Evolutionary conservation across 2,329 filamentous ascomycete genomes (phyloP).

Genomic region (Rosellinia necatrix): DNA sequence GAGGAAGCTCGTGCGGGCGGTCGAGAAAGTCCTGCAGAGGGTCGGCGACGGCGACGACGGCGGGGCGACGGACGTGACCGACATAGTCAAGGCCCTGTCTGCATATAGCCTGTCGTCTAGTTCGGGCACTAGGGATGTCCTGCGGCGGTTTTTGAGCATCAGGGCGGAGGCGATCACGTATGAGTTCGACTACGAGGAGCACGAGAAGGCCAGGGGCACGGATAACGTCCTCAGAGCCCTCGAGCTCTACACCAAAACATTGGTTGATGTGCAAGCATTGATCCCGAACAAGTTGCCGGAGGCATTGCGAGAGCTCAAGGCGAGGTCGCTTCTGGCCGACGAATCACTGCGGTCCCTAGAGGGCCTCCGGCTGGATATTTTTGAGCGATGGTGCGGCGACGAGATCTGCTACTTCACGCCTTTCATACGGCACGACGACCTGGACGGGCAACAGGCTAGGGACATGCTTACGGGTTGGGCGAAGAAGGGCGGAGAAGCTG

Average conservation of each 20-base stretch:
- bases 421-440: conserved; percentile 81
- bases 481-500: conserved; percentile 59
- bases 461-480: conserved; percentile 69
- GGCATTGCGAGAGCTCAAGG: conserved; percentile 70
- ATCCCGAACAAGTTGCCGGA: conserved; percentile 75
- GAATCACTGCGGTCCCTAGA: conserved; percentile 66
- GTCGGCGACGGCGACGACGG: too few relatives aligned
- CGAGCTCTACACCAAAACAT: conserved; percentile 74
- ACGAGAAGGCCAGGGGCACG: conserved; percentile 47
- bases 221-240: conserved; percentile 67
- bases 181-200: conserved; percentile 58
- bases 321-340: conserved; percentile 73
- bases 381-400: conserved; percentile 78
- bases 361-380: conserved; percentile 76
- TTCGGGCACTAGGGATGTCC: conserved; percentile 76
- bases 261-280: conserved; percentile 76
- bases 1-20: conserved; percentile 65
- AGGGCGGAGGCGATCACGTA: conserved; percentile 70
- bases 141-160: conserved; percentile 77
- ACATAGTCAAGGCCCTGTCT: conserved; percentile 74
- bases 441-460: conserved; percentile 63
- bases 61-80: conserved; percentile 48
- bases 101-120: conserved; percentile 83
- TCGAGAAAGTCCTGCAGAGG: conserved; percentile 71
- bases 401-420: conserved; percentile 86